Conservation (phyloP, 2,329 filamentous ascomycete genomes). For the Albophoma yamanashiensis region DNA sequence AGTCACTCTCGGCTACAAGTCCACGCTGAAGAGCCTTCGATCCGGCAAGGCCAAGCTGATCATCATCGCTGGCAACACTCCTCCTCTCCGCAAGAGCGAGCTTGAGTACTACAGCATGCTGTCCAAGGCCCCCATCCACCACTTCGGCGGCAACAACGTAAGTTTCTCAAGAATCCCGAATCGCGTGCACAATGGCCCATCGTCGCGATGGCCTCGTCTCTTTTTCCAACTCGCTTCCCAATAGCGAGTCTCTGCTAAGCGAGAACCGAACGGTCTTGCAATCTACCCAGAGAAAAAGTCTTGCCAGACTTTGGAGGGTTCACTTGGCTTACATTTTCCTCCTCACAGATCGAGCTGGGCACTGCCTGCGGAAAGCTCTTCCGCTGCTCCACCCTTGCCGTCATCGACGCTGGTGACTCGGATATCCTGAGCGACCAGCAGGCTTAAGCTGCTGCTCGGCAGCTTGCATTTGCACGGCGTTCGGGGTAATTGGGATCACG, state of each 20-base stretch:
- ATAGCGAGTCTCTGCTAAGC: slow-evolving; percentile 9
- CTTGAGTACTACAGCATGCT: slow-evolving; percentile 93
- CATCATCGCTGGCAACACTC: slow-evolving; percentile 88
- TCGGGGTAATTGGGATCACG: slow-evolving; percentile 26
- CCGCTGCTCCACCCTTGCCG: slow-evolving; percentile 93
- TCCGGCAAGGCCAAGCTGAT: slow-evolving; percentile 98
- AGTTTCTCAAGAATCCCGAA: slow-evolving; percentile 36
- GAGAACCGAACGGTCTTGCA: slow-evolving; percentile 18
- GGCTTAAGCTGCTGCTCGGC: slow-evolving; percentile 34
- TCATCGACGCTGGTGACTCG: slow-evolving; percentile 95
- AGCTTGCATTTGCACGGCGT: slow-evolving; percentile 28
- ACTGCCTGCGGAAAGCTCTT: slow-evolving; percentile 99
- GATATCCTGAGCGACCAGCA: slow-evolving; percentile 82
- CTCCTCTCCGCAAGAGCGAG: slow-evolving; percentile 95
- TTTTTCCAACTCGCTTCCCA: slow-evolving; percentile 1
- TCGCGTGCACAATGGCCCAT: neutral
- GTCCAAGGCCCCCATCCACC: slow-evolving; percentile 90
- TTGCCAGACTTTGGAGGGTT: slow-evolving; percentile 80
- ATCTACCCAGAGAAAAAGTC: slow-evolving; percentile 88
- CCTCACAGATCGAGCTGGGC: slow-evolving; percentile 82
- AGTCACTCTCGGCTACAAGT: slow-evolving; percentile 33
- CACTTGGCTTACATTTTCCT: slow-evolving; percentile 45
- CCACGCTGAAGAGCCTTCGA: slow-evolving; percentile 70
- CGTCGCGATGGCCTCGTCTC: neutral
- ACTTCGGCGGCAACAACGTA: slow-evolving; percentile 99